Conservation (phyloP, 257 asterid species). For the Fraxinus cuspidata region DNA sequence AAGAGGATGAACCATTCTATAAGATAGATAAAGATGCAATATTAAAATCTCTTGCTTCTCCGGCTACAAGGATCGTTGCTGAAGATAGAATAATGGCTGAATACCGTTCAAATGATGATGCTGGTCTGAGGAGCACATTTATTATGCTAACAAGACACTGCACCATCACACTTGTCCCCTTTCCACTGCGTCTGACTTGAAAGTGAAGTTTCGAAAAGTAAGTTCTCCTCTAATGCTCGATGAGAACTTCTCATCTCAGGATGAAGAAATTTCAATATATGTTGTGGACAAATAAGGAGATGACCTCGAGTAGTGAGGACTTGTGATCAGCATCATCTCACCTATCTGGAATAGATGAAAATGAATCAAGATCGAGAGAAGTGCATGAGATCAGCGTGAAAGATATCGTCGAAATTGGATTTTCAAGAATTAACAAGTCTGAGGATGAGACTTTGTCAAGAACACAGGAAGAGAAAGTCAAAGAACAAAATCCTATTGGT, state of each 20-base stretch:
- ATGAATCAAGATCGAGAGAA: constrained; percentile 42
- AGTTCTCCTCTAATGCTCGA: constrained; percentile 64
- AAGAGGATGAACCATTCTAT: constrained; percentile 47
- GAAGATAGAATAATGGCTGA: constrained; percentile 26
- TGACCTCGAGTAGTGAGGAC: constrained; percentile 31
- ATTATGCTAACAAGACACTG: constrained; percentile 29
- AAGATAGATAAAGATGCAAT: constrained; percentile 72
- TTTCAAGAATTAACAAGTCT: constrained; percentile 34
- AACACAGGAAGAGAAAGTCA: constrained; percentile 15
- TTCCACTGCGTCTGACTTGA: constrained; percentile 88
- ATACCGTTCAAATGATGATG: too few relatives aligned
- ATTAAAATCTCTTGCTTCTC: constrained; percentile 63
- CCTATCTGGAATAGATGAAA: constrained; percentile 32
- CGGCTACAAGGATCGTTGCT: constrained; percentile 39
- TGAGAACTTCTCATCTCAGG: constrained; percentile 44
- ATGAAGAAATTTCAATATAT: constrained; percentile 36
- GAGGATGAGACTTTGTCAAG: constrained; percentile 18
- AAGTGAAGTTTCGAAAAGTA: constrained; percentile 81
- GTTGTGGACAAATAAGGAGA: constrained; percentile 39
- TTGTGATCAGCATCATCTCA: constrained; percentile 36
- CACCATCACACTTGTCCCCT: constrained; percentile 45
- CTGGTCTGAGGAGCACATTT: constrained; percentile 38
- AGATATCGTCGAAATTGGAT: constrained; percentile 28
- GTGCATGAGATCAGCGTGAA: constrained; percentile 31
- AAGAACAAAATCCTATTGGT: constrained; percentile 16